A percentile compares a stretch with the other conserved stretches of the same genome.
These are phyloP conservation scores for Moricandia arvensis DNA, from an alignment of 345 rosid species.

Conservation along the genomic window DNA sequence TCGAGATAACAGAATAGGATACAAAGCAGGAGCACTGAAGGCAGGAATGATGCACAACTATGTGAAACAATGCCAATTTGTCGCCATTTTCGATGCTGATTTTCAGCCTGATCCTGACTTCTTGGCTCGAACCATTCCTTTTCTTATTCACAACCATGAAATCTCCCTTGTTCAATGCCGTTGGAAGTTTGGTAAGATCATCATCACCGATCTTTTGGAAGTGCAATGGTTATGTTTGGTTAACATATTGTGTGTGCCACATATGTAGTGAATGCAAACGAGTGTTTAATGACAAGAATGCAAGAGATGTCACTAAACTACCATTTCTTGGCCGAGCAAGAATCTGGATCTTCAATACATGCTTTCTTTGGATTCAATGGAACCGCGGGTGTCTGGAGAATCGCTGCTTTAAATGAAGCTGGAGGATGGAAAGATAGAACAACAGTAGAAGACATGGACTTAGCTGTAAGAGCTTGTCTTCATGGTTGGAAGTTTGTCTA, in stretches of 20 bases:
- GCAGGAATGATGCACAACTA: constrained; percentile 64
- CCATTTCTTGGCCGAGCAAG: constrained; percentile 56
- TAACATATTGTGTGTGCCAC: neutral
- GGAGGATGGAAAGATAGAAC: constrained; percentile 45
- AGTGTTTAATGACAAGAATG: constrained; percentile 53
- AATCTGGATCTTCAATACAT: constrained; percentile 53
- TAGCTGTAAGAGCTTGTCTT: constrained; percentile 75
- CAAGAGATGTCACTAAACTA: constrained; percentile 65
- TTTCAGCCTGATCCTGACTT: constrained; percentile 56
- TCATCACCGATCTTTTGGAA: neutral
- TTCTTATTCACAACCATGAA: constrained; percentile 44
- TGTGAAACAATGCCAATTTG: constrained; percentile 47
- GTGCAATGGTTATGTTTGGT: neutral
- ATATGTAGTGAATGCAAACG: constrained; percentile 50
- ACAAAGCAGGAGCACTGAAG: constrained; percentile 56
- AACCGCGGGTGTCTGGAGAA: constrained; percentile 43
- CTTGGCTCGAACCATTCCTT: constrained; percentile 48
- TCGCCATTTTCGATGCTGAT: constrained; percentile 60
- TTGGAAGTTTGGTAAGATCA: constrained; percentile 55
- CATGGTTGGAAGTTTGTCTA: constrained; percentile 49
- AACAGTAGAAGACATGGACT: constrained; percentile 42
- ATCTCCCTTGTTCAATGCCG: constrained; percentile 53
- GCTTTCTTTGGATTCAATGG: constrained; percentile 60
- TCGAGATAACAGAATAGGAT: constrained; percentile 49
- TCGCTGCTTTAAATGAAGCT: constrained; percentile 41